A percentile compares a stretch with the other conserved stretches of the same genome.
Conservation (phyloP, 805 yeast genomes). For the Nakazawaea populi region DNA sequence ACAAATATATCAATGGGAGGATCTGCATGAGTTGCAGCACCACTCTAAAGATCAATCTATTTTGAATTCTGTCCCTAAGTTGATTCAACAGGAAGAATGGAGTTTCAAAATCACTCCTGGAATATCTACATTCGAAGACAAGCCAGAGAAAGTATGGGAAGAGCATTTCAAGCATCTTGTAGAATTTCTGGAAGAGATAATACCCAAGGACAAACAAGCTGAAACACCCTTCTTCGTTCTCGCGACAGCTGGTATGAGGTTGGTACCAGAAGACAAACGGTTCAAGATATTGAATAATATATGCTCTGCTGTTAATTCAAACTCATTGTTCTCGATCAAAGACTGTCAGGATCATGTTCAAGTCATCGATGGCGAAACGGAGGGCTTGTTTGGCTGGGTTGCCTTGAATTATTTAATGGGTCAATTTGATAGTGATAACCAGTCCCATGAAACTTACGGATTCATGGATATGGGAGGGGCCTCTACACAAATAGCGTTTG, state of each 20-base stretch:
- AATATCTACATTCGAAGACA: constrained; percentile 58
- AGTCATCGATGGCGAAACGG: constrained; percentile 90
- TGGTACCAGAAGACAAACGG: constrained; percentile 53
- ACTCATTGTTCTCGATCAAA: constrained; percentile 50
- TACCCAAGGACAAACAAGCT: constrained; percentile 54
- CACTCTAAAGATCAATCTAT: constrained; percentile 25
- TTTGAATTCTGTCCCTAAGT: constrained; percentile 59
- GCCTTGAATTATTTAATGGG: constrained; percentile 82
- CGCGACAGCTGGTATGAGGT: constrained; percentile 96
- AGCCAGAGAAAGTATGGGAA: constrained; percentile 56
- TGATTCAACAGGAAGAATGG: constrained; percentile 64
- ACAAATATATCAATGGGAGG: constrained; percentile 78
- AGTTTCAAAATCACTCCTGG: constrained; percentile 76
- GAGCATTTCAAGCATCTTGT: constrained; percentile 64
- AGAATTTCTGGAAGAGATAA: constrained; percentile 59
- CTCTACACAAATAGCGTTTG: constrained; percentile 92
- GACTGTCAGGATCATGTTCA: constrained; percentile 70
- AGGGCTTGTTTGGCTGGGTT: constrained; percentile 95
- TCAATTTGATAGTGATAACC: constrained; percentile 40
- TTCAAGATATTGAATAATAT: constrained; percentile 49
- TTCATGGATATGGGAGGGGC: constrained; percentile 99
- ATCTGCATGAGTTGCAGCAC: constrained; percentile 31
- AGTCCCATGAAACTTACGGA: constrained; percentile 53
- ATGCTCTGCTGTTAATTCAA: constrained; percentile 48
- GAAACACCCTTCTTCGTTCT: constrained; percentile 85